Evolutionary conservation across 2,329 filamentous ascomycete species (phyloP).

Genomic region (Cercospora janseana): DNA sequence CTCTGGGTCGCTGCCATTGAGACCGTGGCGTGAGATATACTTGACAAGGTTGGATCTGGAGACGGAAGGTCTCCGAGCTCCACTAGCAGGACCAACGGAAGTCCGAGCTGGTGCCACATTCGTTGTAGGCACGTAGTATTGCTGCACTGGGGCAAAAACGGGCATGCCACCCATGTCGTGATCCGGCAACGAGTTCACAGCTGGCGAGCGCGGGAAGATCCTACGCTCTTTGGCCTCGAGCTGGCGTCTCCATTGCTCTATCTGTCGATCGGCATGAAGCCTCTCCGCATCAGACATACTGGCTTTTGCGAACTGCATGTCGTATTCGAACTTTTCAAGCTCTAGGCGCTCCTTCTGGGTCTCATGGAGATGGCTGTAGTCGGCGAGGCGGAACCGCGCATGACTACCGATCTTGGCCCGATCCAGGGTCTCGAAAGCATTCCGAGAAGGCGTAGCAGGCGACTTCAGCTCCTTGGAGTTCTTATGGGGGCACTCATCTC

Average conservation of each 20-base stretch:
- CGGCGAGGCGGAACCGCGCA: background rate
- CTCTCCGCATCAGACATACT: background rate
- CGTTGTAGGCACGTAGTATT: background rate
- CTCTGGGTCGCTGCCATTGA: background rate
- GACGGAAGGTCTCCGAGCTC: too few species aligned
- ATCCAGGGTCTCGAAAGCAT: background rate
- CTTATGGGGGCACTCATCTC: constrained; percentile 2
- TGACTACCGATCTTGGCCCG: background rate
- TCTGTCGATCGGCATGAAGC: background rate
- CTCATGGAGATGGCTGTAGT: background rate
- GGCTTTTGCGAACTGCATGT: background rate
- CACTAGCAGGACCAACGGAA: too few species aligned
- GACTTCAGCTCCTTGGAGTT: constrained; percentile 1
- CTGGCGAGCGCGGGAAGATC: constrained; percentile 2
- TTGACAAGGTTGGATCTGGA: too few species aligned
- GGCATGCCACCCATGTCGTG: background rate
- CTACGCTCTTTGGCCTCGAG: constrained; percentile 6
- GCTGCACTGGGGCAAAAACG: background rate
- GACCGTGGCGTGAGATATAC: background rate
- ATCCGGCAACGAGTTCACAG: background rate
- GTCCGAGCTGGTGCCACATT: too few species aligned
- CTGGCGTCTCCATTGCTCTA: background rate
- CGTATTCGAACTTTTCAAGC: constrained; percentile 1
- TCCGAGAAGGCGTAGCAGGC: background rate
- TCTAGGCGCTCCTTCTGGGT: constrained; percentile 1